Evolutionary conservation across 306 rosid genomes (phyloP).

Genomic region (Dryas octopetala): DNA sequence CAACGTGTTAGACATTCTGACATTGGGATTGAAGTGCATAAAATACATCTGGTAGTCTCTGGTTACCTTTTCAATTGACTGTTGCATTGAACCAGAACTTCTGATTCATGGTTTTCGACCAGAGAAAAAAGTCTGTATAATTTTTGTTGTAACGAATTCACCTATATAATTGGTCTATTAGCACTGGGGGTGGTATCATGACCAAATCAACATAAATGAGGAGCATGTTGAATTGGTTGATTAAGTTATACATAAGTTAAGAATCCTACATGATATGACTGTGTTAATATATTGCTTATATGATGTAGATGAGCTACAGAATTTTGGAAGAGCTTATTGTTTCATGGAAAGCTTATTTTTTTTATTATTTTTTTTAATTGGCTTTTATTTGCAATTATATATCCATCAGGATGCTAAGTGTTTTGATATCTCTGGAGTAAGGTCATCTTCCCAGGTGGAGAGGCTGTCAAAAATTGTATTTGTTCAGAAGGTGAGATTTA

Average conservation of each 20-base stretch:
- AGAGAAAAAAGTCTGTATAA: background rate
- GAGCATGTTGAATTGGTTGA: too few relatives aligned
- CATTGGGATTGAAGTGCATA: constrained; percentile 7
- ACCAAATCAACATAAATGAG: too few relatives aligned
- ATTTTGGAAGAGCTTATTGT: too few relatives aligned
- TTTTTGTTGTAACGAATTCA: background rate
- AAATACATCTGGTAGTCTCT: background rate
- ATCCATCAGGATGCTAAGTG: constrained; percentile 23
- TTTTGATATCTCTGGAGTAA: constrained; percentile 5
- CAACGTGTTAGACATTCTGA: constrained; percentile 28
- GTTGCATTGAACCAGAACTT: background rate
- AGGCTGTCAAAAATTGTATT: constrained; percentile 26
- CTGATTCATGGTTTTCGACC: background rate
- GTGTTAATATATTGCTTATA: too few relatives aligned
- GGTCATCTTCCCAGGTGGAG: constrained; percentile 21
- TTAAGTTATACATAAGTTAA: background rate
- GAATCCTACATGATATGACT: too few relatives aligned
- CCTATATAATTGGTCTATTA: background rate
- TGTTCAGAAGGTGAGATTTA: constrained; percentile 33
- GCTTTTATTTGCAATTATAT: background rate
- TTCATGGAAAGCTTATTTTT: background rate
- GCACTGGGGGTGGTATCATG: too few relatives aligned
- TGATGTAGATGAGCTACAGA: too few relatives aligned
- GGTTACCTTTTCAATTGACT: background rate
- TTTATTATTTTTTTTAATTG: background rate